Evolutionary conservation across 2,329 filamentous ascomycete genomes (phyloP).

Genomic region (Cladosporium sphaerospermum): DNA sequence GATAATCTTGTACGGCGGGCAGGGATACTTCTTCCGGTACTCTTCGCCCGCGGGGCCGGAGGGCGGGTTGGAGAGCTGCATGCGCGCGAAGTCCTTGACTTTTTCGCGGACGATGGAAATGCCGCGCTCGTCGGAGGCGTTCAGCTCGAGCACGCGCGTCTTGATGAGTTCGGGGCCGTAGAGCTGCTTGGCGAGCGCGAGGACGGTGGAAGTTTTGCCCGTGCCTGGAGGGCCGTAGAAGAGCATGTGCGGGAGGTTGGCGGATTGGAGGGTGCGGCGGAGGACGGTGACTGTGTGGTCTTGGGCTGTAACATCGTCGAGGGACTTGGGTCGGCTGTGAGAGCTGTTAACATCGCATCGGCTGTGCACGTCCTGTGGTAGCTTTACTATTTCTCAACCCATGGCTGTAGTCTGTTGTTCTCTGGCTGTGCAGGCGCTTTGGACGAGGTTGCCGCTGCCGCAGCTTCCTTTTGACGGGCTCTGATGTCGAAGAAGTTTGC

Average conservation of each 20-base stretch:
- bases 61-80: constrained; percentile 81
- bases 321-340: constrained; percentile 77
- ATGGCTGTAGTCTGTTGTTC: constrained; percentile 71
- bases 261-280: constrained; percentile 85
- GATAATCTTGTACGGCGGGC: constrained; percentile 97
- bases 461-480: constrained; percentile 67
- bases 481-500: constrained; percentile 94
- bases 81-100: constrained; percentile 95
- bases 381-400: constrained; percentile 95
- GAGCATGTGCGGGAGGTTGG: constrained; percentile 98
- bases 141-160: constrained; percentile 93
- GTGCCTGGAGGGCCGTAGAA: constrained; percentile 98
- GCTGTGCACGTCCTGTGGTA: background rate
- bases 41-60: constrained; percentile 52
- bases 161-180: constrained; percentile 93
- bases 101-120: constrained; percentile 96
- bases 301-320: constrained; percentile 93
- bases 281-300: constrained; percentile 94
- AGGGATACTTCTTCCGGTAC: constrained; percentile 68
- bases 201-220: constrained; percentile 95
- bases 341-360: background rate
- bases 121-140: constrained; percentile 96
- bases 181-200: constrained; percentile 93
- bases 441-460: constrained; percentile 62
- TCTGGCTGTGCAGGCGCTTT: constrained; percentile 60